phyloP scores from a whole-genome alignment of 78 protist genomes.

The Tieghemostelium lacteum region DNA sequence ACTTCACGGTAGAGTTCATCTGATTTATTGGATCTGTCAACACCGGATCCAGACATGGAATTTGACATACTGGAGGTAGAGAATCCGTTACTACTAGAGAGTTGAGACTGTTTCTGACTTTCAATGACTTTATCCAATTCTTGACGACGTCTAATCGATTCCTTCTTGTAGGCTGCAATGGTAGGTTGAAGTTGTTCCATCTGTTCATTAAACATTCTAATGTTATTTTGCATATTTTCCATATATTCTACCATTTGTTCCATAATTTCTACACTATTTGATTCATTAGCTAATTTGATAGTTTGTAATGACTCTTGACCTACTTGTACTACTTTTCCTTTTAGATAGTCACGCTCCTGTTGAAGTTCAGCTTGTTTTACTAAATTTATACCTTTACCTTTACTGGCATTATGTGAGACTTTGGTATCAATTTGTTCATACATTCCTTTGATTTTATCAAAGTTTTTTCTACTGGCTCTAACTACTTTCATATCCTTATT shows the following conservation, averaged over 20 bases:
- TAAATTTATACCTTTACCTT: conserved; percentile 67
- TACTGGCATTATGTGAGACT: conserved; percentile 19
- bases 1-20: conserved; percentile 8
- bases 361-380: conserved; percentile 70
- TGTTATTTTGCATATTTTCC: conserved; percentile 27
- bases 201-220: background rate
- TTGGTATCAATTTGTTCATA: conserved; percentile 38
- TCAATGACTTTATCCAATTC: conserved; percentile 53
- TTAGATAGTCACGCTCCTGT: conserved; percentile 62
- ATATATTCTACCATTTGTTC: conserved; percentile 68
- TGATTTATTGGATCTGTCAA: background rate
- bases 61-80: background rate
- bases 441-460: conserved; percentile 42
- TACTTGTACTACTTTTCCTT: conserved; percentile 3
- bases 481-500: conserved; percentile 59
- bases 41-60: background rate
- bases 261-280: conserved; percentile 60
- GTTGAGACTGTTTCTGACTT: conserved; percentile 19
- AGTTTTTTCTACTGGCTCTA: conserved; percentile 41
- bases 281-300: conserved; percentile 36
- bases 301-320: conserved; percentile 49
- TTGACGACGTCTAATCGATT: conserved; percentile 12
- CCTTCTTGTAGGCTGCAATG: conserved; percentile 32
- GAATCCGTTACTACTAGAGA: background rate
- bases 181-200: conserved; percentile 26